Evolutionary conservation across 2,329 filamentous ascomycete genomes (phyloP).

Genomic region (Simplicillium sp.): DNA sequence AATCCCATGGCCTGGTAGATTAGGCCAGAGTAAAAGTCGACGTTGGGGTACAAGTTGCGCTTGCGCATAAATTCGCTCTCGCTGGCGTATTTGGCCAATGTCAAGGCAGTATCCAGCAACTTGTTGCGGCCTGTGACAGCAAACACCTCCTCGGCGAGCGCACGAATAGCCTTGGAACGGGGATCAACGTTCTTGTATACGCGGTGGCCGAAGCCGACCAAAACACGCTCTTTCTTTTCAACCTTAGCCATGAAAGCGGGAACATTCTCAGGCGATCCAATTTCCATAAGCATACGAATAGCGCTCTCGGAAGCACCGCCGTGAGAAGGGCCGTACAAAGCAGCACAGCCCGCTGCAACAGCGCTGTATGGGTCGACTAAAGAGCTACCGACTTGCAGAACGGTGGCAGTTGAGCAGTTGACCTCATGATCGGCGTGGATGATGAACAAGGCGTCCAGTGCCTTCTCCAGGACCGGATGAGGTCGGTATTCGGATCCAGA

Average conservation of each 20-base stretch:
- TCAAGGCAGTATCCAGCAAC: conserved; percentile 37
- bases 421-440: conserved; percentile 51
- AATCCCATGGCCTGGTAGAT: conserved; percentile 45
- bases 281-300: conserved; percentile 42
- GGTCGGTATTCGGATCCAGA: conserved; percentile 36
- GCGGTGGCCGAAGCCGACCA: conserved; percentile 47
- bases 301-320: conserved; percentile 50
- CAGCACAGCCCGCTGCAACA: conserved; percentile 41
- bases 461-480: conserved; percentile 37
- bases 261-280: conserved; percentile 40
- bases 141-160: conserved; percentile 40
- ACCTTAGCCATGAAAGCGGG: conserved; percentile 39
- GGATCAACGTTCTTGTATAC: conserved; percentile 46
- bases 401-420: conserved; percentile 46
- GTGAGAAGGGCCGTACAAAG: conserved; percentile 46
- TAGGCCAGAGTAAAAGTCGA: conserved; percentile 41
- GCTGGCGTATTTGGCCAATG: conserved; percentile 33
- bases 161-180: conserved; percentile 36
- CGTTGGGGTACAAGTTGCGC: conserved; percentile 39
- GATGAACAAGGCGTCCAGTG: conserved; percentile 44
- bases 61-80: conserved; percentile 38
- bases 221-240: conserved; percentile 37
- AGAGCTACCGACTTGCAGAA: conserved; percentile 45
- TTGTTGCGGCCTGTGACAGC: conserved; percentile 39
- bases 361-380: conserved; percentile 46